Base-by-base conservation (phyloP, 23 red algal species). In the Chondrus crispus region DNA sequence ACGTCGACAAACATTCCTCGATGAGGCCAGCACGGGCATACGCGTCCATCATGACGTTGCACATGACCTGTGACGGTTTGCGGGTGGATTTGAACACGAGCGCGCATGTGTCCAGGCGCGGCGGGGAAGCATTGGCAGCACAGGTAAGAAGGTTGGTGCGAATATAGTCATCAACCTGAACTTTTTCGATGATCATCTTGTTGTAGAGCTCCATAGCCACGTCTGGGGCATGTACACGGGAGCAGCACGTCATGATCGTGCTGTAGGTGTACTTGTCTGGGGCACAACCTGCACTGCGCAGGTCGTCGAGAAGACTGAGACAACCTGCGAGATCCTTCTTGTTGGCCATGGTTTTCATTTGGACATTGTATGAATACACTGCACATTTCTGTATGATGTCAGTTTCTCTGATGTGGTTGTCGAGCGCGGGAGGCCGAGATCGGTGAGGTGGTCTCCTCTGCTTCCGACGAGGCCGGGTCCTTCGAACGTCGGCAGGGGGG, bases 231-330 rank as follows among this genome's bases (percentile, higher is more conserved):
- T 63, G 28, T n/a, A 72, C 82, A 3, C 53, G 41, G 3, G 82
- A 37, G 40, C 82, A 86, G 3, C 55, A 58, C 5, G 82, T 86
- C 10, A 86, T 14, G 18, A 69, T 14, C 41, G 72, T 42, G 66
- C 82, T 86, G 32, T 86, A 86, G 7, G 82, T 70, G 37, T 86
- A 86, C 37, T 70, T 64, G 40, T 86, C 62, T 0, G 82, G 82
- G 35, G 30, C 50, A 46, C 68, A 51, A 51, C 41, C 10, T 4
- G 24, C 14, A 3, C 46, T 2, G 7, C 43, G 30, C 40, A 86
- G 30, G 38, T 69, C 60, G 5, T 51, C 58, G 36, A 68, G 29
- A 5, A 86, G 60, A 22, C 12, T 11, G 38, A 86, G 16, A 52
- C 82, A 86, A 63, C 39, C 42, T 5, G 41, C 12, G 60, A 86